Conservation (phyloP, 352 stramenopile genomes). For the Thraustochytrium sp. region DNA sequence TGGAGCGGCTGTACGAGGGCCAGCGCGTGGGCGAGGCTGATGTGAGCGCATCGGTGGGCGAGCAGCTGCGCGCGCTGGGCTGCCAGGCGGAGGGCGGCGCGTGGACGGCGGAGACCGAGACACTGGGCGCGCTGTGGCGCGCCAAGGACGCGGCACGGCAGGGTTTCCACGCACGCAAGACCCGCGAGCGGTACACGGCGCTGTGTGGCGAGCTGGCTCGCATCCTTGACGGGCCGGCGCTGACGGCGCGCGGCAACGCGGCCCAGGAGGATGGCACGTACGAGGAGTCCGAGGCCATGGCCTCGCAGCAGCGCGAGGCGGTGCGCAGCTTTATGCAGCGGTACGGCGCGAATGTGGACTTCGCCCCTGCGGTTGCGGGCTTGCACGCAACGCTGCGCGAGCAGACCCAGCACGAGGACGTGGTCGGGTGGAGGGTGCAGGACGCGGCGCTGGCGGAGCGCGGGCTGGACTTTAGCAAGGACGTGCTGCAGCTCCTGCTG, state of each 20-base stretch:
- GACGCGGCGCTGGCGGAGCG: conserved; percentile 9
- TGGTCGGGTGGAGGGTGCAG: neutral
- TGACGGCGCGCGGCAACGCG: neutral
- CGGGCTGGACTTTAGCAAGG: neutral
- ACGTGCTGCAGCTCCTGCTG: neutral
- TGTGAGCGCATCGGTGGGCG: neutral
- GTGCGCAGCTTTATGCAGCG: neutral
- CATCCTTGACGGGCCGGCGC: neutral
- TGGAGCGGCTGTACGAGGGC: neutral
- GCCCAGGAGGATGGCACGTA: neutral
- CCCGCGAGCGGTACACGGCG: neutral
- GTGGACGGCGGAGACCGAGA: neutral
- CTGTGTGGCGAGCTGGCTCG: neutral
- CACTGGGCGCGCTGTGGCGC: neutral
- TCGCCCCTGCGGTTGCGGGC: neutral
- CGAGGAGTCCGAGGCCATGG: neutral
- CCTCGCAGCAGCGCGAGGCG: neutral
- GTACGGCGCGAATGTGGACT: neutral
- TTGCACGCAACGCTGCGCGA: neutral
- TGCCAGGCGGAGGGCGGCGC: neutral
- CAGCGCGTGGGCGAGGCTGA: neutral
- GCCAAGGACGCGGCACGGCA: neutral
- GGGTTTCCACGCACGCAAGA: conserved; percentile 8
- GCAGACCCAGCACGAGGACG: neutral
- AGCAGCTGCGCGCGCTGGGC: neutral